Evolutionary conservation across 2,329 filamentous ascomycete species (phyloP), one percentile per base, ranked within the genome.

Genomic region (Alternaria conjuncta): DNA sequence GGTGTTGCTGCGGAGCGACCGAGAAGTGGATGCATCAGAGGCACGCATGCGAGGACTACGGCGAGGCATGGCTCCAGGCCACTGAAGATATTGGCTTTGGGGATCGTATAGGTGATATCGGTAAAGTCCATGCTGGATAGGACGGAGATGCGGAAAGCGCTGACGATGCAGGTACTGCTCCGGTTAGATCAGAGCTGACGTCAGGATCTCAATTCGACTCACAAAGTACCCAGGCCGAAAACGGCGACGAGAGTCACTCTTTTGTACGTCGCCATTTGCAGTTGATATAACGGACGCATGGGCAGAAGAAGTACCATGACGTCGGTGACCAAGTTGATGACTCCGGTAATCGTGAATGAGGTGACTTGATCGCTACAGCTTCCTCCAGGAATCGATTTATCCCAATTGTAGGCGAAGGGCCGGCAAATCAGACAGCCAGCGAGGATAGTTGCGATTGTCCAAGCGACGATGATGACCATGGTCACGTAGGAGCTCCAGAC

Each of bases 351-450:
- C 15, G 32, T 55, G 21, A 55, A 55, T 32, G 32, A 55, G 18
- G 15, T 55, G 51, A 43, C 15, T 21, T 55, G 51, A 21, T 55
- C 32, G 32, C 51, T 32, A 51, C 70, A 74, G 12, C 15, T 57
- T 20, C 70, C 70, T 13, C 57, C 57, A 11, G 66, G 70, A 23
- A 71, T 71, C 8, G 65, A 46, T 49, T 71, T 74, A 43, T 74
- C 70, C 71, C 71, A 74, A 45, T 67, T 70, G 57, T 61, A 72
- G 7, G 61, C 55, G 26, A 72, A 23, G 6, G 51, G 51, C 10
- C 18, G 32, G 32, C 51, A 55, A 11, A 55, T 26, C n/a, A 43
- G 12, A 43, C 51, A 41, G 15, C 32, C 51, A 43, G 51, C 51
- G 32, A 55, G 51, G 21, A 55, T 55, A 7, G 51, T 26, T 20